These are phyloP conservation scores for Dichomitus squalens DNA, from an alignment of 1,284 basidiomycete species.

Conservation along the genomic window DNA sequence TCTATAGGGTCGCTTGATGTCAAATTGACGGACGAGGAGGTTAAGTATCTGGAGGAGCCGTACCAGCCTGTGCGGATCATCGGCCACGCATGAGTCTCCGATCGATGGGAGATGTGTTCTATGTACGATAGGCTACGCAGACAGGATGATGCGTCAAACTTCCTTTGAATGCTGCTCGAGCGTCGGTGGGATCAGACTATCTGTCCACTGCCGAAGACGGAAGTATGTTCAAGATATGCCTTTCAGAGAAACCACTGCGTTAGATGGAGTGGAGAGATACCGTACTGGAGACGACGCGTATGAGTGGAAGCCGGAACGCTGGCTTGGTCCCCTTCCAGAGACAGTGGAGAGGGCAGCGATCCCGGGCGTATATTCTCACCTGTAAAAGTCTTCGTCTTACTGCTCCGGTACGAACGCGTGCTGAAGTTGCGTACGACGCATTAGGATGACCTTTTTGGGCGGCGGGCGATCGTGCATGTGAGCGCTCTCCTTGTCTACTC, in stretches of 20 bases:
- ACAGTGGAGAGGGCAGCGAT: conserved; percentile 18
- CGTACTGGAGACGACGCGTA: conserved; percentile 55
- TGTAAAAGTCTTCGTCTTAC: conserved; percentile 15
- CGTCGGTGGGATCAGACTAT: too few species aligned
- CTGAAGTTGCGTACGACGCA: background rate
- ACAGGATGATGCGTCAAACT: too few species aligned
- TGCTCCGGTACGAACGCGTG: background rate
- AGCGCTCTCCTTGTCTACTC: conserved; percentile 2
- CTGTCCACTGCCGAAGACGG: too few species aligned
- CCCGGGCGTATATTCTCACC: conserved; percentile 28
- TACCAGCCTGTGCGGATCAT: conserved; percentile 29
- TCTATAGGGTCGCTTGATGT: background rate
- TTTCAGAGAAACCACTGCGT: too few species aligned
- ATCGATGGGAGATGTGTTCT: too few species aligned
- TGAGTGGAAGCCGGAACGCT: conserved; percentile 47
- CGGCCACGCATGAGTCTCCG: conserved; percentile 17
- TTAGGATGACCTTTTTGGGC: conserved; percentile 38
- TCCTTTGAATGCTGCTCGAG: too few species aligned
- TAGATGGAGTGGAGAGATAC: too few species aligned
- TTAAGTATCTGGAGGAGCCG: conserved; percentile 38
- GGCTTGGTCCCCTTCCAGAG: conserved; percentile 27
- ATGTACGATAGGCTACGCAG: too few species aligned
- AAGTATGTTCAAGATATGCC: too few species aligned
- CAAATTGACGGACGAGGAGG: conserved; percentile 18
- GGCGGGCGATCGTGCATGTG: conserved; percentile 37